Evolutionary conservation across 2,329 filamentous ascomycete species (phyloP), one percentile per base, ranked within the genome.

Genomic region (Orbilia ellipsospora): DNA sequence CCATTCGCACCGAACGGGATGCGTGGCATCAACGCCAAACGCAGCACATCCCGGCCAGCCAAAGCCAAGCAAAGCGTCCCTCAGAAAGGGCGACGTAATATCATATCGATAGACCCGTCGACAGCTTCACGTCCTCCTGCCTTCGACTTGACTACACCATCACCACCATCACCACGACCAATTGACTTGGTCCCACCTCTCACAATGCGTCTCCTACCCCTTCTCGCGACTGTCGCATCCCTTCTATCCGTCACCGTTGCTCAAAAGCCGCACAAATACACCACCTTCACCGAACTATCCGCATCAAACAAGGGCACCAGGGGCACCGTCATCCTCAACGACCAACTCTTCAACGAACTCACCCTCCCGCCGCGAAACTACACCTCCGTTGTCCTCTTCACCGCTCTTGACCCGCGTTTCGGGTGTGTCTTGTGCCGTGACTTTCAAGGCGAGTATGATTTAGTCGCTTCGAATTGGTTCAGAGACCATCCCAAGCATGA

Each of bases 361-460:
- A 96, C 92, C 2, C 84, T 88, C 15, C 84, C 88, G 0, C 93
- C 94, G 12, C 89, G 95, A 78, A 92, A 99, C 83, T 96, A 97
- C 82, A 89, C 89, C 45, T 87, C 91, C 28, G 90, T 90, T 1
- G 87, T 99, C 2, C 87, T 99, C 13, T 85, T 99, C 78, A 99
- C 95, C 0, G 95, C 95, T 44, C 84, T 94, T 80, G 94, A 97
- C 78, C 81, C 89, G 36, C 88, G 92, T 72, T 97, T 92, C 81
- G 92, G 91, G 74, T 99, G 95, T 82, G 85, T 89, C 78, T 85
- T 98, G 57, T 99, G 95, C 83, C 88, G 89, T 62, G 92, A 96
- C 63, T 97, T 99, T 82, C 92, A 97, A 82, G 91, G 94, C 0
- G 95, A 99, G 83, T 99, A 93, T 91, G 92, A 96, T 66, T 83